phyloP scores from a whole-genome alignment of 441 rosid species.

The Eutrema salsugineum region DNA sequence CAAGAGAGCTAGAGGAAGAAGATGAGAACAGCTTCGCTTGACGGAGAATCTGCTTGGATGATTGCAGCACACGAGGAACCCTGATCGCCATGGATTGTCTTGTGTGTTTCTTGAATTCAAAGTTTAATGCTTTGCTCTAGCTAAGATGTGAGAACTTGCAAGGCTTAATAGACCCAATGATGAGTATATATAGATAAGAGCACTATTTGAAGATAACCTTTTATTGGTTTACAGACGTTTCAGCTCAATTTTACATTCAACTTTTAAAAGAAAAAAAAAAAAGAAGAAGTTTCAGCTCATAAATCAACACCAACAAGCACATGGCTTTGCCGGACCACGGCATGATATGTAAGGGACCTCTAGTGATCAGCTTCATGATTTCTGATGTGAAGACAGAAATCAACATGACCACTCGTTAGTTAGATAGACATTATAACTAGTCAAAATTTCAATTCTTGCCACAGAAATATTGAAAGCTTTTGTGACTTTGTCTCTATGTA shows the following conservation, averaged over 20 bases:
- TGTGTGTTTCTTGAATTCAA: constrained; percentile 8
- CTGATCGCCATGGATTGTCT: constrained; percentile 27
- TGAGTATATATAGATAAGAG: constrained; percentile 26
- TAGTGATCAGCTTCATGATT: constrained; percentile 11
- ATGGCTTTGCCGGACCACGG: constrained; percentile 37
- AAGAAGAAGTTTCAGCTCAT: constrained; percentile 17
- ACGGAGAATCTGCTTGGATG: constrained; percentile 27
- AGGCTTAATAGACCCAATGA: neutral
- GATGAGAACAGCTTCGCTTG: constrained; percentile 27
- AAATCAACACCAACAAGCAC: constrained; percentile 23
- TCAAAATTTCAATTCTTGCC: constrained; percentile 26
- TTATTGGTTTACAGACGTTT: constrained; percentile 15
- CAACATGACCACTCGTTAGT: constrained; percentile 26
- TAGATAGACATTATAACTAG: constrained; percentile 24
- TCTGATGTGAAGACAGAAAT: constrained; percentile 18
- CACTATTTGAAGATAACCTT: constrained; percentile 11
- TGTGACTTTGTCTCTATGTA: constrained; percentile 18
- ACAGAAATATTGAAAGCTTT: constrained; percentile 24
- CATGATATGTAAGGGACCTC: constrained; percentile 23
- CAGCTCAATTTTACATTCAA: no score
- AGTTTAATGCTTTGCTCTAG: neutral
- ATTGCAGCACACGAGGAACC: constrained; percentile 23
- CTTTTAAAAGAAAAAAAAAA: no score
- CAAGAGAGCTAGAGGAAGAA: constrained; percentile 19
- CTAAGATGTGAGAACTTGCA: constrained; percentile 12